Evolutionary conservation across 2,329 filamentous ascomycete genomes (phyloP).

Genomic region (Paraconiothyrium sp.): DNA sequence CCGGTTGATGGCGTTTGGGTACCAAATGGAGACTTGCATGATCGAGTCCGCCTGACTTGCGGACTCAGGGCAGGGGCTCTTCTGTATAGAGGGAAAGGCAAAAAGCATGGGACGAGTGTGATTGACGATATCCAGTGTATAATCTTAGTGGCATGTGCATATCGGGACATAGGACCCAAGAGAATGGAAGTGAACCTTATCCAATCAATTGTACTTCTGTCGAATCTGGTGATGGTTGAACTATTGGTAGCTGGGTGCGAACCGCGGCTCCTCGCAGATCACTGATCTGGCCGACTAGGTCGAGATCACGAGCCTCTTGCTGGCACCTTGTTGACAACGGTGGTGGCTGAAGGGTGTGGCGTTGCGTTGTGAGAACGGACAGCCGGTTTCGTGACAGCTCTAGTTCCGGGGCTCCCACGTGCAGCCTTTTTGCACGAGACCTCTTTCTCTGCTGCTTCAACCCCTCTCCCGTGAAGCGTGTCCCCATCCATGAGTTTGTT

Average conservation of each 20-base stretch:
- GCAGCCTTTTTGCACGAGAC: constrained; percentile 11
- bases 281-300: background rate
- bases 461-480: constrained; percentile 24
- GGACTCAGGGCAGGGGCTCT: constrained; percentile 1
- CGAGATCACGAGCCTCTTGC: constrained; percentile 11
- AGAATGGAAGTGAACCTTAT: constrained; percentile 14
- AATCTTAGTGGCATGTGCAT: constrained; percentile 18
- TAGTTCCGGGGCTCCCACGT: background rate
- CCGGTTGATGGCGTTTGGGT: constrained; percentile 11
- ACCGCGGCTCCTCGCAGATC: background rate
- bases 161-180: constrained; percentile 9
- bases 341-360: constrained; percentile 14
- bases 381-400: constrained; percentile 6
- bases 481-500: constrained; percentile 53
- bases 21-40: background rate
- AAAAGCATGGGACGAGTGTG: constrained; percentile 17
- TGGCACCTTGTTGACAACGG: background rate
- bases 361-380: background rate
- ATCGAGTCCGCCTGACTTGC: background rate
- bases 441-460: constrained; percentile 3
- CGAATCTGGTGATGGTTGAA: background rate
- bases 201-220: background rate
- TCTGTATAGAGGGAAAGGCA: constrained; percentile 1
- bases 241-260: background rate
- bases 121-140: constrained; percentile 12